Evolutionary conservation across 306 rosid genomes (phyloP).

Genomic region (Citrullus colocynthis): DNA sequence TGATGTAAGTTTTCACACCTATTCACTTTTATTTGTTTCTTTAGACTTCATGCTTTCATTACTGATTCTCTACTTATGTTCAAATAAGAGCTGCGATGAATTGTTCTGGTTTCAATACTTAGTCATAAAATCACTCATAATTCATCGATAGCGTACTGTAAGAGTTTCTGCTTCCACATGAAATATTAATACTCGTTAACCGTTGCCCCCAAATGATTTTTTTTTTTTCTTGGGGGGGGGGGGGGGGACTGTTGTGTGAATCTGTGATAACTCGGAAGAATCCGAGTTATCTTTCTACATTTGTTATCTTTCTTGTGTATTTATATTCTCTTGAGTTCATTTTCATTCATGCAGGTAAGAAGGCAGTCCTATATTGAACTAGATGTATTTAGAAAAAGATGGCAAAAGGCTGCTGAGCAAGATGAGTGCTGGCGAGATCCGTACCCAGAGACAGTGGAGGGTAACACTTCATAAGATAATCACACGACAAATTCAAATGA

Average conservation of each 20-base stretch:
- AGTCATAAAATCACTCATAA: too few species aligned
- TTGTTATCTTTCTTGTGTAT: neutral
- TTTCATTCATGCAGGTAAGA: slow-evolving; percentile 31
- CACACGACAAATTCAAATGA: neutral
- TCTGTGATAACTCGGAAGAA: neutral
- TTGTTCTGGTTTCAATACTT: neutral
- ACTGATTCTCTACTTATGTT: neutral
- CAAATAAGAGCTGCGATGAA: neutral
- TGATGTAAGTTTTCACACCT: slow-evolving; percentile 40
- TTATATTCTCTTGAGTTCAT: neutral
- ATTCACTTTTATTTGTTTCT: neutral
- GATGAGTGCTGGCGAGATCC: slow-evolving; percentile 40
- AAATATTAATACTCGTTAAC: too few species aligned
- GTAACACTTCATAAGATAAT: neutral
- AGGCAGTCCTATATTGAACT: slow-evolving; percentile 32
- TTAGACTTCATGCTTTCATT: neutral
- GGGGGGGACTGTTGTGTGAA: neutral
- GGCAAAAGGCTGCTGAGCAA: slow-evolving; percentile 26
- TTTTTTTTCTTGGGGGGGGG: too few species aligned
- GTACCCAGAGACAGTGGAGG: slow-evolving; percentile 5
- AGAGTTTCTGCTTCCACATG: too few species aligned
- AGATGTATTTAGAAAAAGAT: slow-evolving; percentile 23
- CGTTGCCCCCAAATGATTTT: too few species aligned
- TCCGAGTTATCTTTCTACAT: too few species aligned
- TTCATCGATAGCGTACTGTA: too few species aligned